Conservation (phyloP, 2,329 filamentous ascomycete species). For the Penicillium sclerotiorum region DNA sequence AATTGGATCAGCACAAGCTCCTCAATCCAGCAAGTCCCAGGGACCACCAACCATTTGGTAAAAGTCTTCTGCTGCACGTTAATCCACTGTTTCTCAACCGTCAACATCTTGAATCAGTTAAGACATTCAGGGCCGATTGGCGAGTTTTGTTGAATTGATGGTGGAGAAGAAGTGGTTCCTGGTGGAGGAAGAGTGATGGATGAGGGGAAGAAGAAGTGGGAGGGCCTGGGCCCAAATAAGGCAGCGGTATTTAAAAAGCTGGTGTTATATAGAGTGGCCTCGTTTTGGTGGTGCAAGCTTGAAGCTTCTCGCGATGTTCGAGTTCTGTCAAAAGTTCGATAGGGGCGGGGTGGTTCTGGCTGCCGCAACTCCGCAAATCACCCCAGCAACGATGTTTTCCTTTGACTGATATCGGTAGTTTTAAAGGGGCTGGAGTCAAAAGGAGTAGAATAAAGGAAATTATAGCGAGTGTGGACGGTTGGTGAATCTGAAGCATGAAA, state of each 20-base stretch:
- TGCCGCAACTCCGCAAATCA: conserved; percentile 13
- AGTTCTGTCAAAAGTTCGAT: too few relatives aligned
- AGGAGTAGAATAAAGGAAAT: neutral
- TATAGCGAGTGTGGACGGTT: neutral
- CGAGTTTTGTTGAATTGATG: conserved; percentile 7
- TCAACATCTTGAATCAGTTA: conserved; percentile 43
- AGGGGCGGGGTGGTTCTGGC: neutral
- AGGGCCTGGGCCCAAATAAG: too few relatives aligned
- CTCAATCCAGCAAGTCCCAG: too few relatives aligned
- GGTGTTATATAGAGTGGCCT: conserved; percentile 7
- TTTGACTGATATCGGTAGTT: too few relatives aligned
- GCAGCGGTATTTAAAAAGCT: conserved; percentile 9
- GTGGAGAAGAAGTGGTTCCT: conserved; percentile 4
- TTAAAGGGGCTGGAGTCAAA: too few relatives aligned
- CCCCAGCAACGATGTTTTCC: conserved; percentile 21
- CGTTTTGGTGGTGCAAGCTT: neutral
- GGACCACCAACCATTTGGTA: conserved; percentile 88
- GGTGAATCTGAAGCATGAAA: neutral
- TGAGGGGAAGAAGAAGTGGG: too few relatives aligned
- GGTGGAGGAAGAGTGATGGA: too few relatives aligned
- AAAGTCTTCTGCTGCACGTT: conserved; percentile 98
- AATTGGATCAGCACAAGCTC: too few relatives aligned
- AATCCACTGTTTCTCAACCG: conserved; percentile 65
- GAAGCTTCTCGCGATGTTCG: too few relatives aligned
- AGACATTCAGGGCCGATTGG: conserved; percentile 36